phyloP scores from a whole-genome alignment of 1,139 yeast genomes.

The Entelexis sorbosivorans region DNA sequence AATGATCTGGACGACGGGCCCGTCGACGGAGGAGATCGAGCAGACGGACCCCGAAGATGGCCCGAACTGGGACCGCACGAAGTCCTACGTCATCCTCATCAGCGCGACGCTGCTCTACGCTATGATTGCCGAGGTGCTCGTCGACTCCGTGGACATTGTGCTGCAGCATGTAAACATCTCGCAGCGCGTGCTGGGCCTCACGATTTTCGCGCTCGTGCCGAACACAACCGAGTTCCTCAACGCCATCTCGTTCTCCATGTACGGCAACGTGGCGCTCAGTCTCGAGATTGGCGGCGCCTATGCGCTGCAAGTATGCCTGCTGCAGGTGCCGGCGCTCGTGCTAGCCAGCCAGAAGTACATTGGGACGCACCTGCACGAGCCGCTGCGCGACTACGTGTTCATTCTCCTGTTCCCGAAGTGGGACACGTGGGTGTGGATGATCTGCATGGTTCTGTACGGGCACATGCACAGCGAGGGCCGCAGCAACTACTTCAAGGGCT shows the following conservation, averaged over 20 bases:
- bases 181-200: constrained; percentile 84
- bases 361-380: constrained; percentile 24
- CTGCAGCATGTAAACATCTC: constrained; percentile 62
- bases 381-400: constrained; percentile 44
- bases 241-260: constrained; percentile 91
- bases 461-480: constrained; percentile 95
- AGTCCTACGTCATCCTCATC: constrained; percentile 73
- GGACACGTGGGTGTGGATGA: constrained; percentile 81
- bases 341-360: constrained; percentile 52
- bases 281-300: constrained; percentile 98
- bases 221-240: constrained; percentile 93
- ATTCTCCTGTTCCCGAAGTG: constrained; percentile 86
- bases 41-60: constrained; percentile 59
- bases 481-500: constrained; percentile 90
- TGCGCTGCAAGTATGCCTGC: constrained; percentile 88
- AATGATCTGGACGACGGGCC: constrained; percentile 66
- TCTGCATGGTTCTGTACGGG: constrained; percentile 80
- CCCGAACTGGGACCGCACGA: constrained; percentile 88
- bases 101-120: constrained; percentile 85
- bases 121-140: constrained; percentile 85
- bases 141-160: constrained; percentile 87
- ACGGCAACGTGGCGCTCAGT: constrained; percentile 82
- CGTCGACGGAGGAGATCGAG: constrained; percentile 17
- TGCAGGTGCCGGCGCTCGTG: constrained; percentile 87
- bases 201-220: constrained; percentile 91